Base-by-base conservation (phyloP, 2,329 filamentous ascomycete species). In the Parascedosporium putredinis region DNA sequence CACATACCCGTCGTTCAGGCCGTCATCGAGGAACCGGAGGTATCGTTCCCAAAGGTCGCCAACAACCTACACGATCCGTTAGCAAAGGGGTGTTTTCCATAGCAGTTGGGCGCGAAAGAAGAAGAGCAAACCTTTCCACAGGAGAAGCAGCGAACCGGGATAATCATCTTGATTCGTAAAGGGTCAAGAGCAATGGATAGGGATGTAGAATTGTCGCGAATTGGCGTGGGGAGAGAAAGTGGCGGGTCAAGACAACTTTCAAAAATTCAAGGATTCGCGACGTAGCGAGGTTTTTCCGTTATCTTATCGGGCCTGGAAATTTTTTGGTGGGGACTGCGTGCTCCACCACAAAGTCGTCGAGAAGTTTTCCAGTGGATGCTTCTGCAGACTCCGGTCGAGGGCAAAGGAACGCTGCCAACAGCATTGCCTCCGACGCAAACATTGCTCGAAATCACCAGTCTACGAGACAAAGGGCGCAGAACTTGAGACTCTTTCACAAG, bases 1-100 rank as follows among this genome's bases (percentile, higher is more conserved):
- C 14, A 7, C 81, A 59, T 74, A 88, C 84, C 88, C 85, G 66
- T 91, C 85, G 44, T 76, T 73, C 56, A 85, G 74, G 53, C 80
- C 78, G 49, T 89, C 83, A 59, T 93, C 88, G 55, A 97, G 84
- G 52, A 96, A 76, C 64, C 86, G 83, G 57, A 97, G 77, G 66
- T 96, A 98, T 57, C 86, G 84, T 70, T 98, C 93, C 90, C 93
- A 98, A 49, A 98, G 83, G 69, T 98, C 93, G 56, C 88, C 93
- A 52, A 90, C 88, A 65, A 98, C 93, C 93, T 97, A 64, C 4
- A 52, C 23, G 29, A n/a, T n/a, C 20, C 49, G 62, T 67, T 60
- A 69, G 64, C 24, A 47, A 49, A n/a, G 5, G 3, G 29, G 20
- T 31, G 36, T 24, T 23, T 7, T 14, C 6, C 10, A 16, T 25